A percentile compares a stretch with the other conserved stretches of the same genome.
Evolutionary conservation across 2,329 filamentous ascomycete genomes (phyloP).

Genomic region (Gaeumannomyces tritici): DNA sequence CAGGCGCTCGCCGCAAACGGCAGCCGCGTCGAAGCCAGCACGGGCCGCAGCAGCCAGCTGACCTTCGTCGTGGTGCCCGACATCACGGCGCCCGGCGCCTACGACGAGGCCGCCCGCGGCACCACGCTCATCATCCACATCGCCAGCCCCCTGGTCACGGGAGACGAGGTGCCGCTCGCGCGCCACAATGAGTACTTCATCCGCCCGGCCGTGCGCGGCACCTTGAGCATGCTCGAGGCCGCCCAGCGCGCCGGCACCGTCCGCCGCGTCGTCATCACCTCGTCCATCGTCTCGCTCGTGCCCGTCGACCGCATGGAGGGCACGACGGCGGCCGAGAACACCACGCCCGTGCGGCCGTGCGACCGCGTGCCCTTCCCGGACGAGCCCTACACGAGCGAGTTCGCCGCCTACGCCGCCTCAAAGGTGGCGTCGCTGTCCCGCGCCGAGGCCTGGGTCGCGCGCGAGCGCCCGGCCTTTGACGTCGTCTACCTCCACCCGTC

Average conservation of each 20-base stretch:
- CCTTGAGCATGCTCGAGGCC: constrained; percentile 9
- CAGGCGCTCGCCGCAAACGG: not conserved
- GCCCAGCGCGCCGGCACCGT: constrained; percentile 7
- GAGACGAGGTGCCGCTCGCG: constrained; percentile 3
- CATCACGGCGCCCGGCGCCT: constrained; percentile 9
- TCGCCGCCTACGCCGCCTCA: constrained; percentile 24
- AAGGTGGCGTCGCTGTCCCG: constrained; percentile 23
- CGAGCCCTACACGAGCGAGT: constrained; percentile 18
- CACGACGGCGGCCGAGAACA: constrained; percentile 3
- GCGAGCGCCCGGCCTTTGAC: constrained; percentile 22
- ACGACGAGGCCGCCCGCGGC: constrained; percentile 7
- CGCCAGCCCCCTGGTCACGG: constrained; percentile 12
- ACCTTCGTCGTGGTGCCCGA: constrained; percentile 8
- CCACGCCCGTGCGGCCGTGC: constrained; percentile 25
- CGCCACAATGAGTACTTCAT: constrained; percentile 8
- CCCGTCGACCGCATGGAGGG: constrained; percentile 11
- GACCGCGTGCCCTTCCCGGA: constrained; percentile 8
- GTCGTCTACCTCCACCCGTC: constrained; percentile 25
- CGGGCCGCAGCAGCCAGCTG: constrained; percentile 2
- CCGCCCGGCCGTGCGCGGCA: constrained; percentile 10
- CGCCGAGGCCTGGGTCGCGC: constrained; percentile 21
- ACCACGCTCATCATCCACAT: constrained; percentile 11
- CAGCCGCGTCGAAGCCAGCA: not conserved
- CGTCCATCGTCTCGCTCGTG: constrained; percentile 19
- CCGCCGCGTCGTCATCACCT: constrained; percentile 10